phyloP scores from a whole-genome alignment of 306 rosid species.

The Prunus padus region DNA sequence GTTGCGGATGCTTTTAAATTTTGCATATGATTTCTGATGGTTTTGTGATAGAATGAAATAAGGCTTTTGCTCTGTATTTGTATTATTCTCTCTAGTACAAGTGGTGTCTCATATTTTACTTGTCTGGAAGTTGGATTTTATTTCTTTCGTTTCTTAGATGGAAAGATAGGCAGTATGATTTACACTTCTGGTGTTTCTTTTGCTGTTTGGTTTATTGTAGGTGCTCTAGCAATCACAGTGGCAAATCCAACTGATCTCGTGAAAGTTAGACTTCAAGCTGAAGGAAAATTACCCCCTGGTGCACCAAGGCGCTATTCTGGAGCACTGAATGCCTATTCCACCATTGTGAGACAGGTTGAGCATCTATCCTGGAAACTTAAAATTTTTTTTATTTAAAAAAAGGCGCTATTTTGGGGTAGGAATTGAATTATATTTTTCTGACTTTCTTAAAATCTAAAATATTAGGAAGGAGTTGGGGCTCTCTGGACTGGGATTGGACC shows the following conservation, averaged over 20 bases:
- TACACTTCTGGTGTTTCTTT: neutral
- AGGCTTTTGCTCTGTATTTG: neutral
- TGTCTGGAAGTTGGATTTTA: neutral
- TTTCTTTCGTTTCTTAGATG: neutral
- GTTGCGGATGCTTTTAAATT: constrained; percentile 19
- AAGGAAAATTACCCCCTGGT: constrained; percentile 86
- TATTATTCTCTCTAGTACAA: neutral
- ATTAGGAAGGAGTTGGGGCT: constrained; percentile 83
- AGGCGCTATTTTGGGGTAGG: neutral
- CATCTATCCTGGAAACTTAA: constrained; percentile 15
- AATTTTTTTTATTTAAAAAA: too few relatives aligned
- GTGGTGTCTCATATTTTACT: neutral
- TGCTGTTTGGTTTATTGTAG: constrained; percentile 31
- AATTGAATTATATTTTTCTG: constrained; percentile 16
- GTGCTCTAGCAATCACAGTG: constrained; percentile 74
- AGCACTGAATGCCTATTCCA: constrained; percentile 89
- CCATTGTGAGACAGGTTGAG: constrained; percentile 78
- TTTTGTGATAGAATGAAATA: neutral
- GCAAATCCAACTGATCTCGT: constrained; percentile 99
- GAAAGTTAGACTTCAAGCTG: constrained; percentile 95
- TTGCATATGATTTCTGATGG: constrained; percentile 13
- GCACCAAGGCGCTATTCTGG: constrained; percentile 93
- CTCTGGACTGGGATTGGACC: constrained; percentile 99
- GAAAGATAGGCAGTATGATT: neutral
- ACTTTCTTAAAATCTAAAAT: neutral